phyloP scores from a whole-genome alignment of 495 filamentous ascomycete genomes.

The Bombardia bombarda region DNA sequence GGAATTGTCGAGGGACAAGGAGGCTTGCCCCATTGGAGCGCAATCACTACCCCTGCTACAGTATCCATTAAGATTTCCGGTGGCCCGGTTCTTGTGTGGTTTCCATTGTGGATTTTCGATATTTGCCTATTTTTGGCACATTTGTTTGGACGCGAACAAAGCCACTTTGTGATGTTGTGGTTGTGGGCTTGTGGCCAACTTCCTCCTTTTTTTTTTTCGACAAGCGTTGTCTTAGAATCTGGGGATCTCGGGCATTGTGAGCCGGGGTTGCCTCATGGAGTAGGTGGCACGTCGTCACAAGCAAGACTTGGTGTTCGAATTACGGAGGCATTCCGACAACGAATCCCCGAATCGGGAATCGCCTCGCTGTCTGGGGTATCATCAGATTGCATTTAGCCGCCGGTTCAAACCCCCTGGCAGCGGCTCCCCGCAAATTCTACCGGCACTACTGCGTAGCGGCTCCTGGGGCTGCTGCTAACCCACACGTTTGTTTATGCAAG shows the following conservation, averaged over 20 bases:
- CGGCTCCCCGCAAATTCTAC: background rate
- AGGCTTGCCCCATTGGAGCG: no score
- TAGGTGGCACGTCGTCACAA: background rate
- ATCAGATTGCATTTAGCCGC: background rate
- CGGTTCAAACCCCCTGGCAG: background rate
- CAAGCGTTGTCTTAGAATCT: no score
- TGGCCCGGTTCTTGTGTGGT: no score
- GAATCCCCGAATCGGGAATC: background rate
- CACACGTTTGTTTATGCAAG: background rate
- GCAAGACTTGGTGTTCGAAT: conserved; percentile 33
- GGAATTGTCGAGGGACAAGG: no score
- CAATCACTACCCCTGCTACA: no score
- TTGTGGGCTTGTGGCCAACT: no score
- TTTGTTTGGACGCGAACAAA: no score
- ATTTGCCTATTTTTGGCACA: no score
- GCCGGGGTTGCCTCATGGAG: background rate
- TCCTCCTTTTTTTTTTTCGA: no score
- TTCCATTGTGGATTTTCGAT: no score
- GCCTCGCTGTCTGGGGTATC: background rate
- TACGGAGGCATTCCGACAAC: background rate
- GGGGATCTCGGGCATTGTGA: background rate
- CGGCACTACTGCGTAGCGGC: background rate
- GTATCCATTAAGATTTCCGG: no score
- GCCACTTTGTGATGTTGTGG: no score
- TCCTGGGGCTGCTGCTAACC: background rate